phyloP scores from a whole-genome alignment of 2,329 filamentous ascomycete species.

The Pseudopyricularia cyperi region DNA sequence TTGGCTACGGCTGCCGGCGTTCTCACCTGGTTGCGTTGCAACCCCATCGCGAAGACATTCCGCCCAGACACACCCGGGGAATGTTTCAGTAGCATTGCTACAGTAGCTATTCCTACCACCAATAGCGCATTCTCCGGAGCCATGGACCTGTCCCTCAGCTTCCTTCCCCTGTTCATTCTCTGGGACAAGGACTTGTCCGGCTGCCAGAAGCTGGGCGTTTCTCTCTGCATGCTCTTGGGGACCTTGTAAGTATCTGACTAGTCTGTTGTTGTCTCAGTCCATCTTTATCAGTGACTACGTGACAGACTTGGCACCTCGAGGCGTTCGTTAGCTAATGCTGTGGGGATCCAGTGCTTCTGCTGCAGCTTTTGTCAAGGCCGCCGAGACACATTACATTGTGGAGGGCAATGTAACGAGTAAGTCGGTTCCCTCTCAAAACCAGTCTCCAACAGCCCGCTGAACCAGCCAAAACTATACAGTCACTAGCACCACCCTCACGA shows the following conservation, averaged over 20 bases:
- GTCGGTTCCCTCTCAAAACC: not conserved
- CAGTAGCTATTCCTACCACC: not conserved
- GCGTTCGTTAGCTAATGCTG: too few relatives aligned
- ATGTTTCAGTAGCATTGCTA: not conserved
- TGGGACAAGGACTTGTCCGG: not conserved
- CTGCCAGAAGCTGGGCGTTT: not conserved
- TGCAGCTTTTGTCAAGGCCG: not conserved
- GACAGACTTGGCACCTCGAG: too few relatives aligned
- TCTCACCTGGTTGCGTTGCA: not conserved
- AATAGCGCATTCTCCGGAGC: not conserved
- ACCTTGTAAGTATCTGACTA: not conserved
- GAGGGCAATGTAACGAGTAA: not conserved
- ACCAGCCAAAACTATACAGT: not conserved
- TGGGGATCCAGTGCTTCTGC: slow-evolving; percentile 1
- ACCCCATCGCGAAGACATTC: not conserved
- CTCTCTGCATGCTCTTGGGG: not conserved
- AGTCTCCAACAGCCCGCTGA: not conserved
- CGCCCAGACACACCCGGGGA: not conserved
- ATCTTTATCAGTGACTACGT: too few relatives aligned
- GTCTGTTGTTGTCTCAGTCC: not conserved
- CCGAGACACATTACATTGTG: not conserved
- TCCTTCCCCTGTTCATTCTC: not conserved
- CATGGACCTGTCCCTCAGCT: not conserved
- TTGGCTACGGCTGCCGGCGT: not conserved
- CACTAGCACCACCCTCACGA: not conserved